Conservation (phyloP, 148 eudicot genomes). For the Cornus florida region DNA sequence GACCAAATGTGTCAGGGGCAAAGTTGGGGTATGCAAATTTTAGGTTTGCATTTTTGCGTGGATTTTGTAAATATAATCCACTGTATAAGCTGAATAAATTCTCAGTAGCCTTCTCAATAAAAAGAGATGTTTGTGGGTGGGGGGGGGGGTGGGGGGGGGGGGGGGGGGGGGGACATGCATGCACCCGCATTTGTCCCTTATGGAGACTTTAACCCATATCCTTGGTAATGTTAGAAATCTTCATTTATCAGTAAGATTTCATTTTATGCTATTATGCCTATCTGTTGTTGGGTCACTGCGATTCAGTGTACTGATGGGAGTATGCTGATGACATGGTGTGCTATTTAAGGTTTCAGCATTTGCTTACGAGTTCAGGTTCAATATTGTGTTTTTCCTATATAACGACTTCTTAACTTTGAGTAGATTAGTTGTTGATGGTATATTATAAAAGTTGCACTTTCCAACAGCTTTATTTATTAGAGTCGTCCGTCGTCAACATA, state of each 20-base stretch:
- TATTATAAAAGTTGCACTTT: background rate
- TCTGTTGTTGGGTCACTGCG: background rate
- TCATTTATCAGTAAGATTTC: background rate
- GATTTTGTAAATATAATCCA: too few species aligned
- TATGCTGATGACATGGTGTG: background rate
- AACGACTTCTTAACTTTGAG: background rate
- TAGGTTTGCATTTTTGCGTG: too few species aligned
- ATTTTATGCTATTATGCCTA: background rate
- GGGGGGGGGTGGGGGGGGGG: too few species aligned
- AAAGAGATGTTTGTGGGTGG: too few species aligned
- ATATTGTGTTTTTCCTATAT: background rate
- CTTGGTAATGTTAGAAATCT: background rate
- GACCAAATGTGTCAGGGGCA: too few species aligned
- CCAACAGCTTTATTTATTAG: background rate
- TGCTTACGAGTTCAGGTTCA: background rate
- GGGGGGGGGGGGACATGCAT: too few species aligned
- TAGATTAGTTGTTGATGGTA: background rate
- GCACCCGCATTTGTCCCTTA: too few species aligned
- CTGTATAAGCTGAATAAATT: too few species aligned
- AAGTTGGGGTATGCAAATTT: too few species aligned
- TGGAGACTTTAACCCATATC: too few species aligned
- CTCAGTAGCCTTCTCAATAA: too few species aligned
- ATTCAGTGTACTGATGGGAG: background rate
- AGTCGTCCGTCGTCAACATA: background rate
- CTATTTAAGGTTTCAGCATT: background rate